Percentiles rank a stretch among this genome's conserved stretches.
Conservation (phyloP, 2,329 filamentous ascomycete species). For the Clonostachys byssicola region DNA sequence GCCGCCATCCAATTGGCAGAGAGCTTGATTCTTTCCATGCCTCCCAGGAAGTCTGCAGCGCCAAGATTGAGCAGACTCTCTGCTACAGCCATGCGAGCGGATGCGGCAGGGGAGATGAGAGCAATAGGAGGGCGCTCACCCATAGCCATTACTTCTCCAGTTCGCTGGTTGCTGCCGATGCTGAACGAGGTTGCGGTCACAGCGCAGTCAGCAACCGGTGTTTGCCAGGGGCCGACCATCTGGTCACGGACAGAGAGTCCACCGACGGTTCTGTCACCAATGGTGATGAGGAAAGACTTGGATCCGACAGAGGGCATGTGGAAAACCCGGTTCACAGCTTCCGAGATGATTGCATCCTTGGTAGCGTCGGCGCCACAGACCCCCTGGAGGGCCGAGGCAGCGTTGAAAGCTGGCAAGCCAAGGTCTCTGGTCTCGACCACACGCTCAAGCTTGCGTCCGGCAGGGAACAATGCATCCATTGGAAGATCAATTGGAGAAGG, state of each 20-base stretch:
- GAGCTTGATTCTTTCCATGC: constrained; percentile 75
- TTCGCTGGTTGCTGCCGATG: constrained; percentile 59
- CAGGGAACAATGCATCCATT: constrained; percentile 84
- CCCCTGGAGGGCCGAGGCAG: constrained; percentile 58
- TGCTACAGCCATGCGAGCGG: constrained; percentile 92
- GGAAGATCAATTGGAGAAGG: constrained; percentile 83
- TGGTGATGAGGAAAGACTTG: constrained; percentile 96
- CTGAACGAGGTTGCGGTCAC: constrained; percentile 83
- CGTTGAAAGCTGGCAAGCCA: constrained; percentile 68
- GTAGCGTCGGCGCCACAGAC: constrained; percentile 50
- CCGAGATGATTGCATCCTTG: constrained; percentile 46
- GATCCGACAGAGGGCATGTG: constrained; percentile 88
- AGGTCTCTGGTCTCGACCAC: constrained; percentile 68
- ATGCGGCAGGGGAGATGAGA: constrained; percentile 83
- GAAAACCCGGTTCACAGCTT: constrained; percentile 79
- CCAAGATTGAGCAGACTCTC: constrained; percentile 92
- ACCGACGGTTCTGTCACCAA: constrained; percentile 87
- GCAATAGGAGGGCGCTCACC: constrained; percentile 88
- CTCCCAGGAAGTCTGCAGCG: constrained; percentile 66
- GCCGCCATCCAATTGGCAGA: constrained; percentile 99
- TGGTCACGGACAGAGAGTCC: constrained; percentile 87
- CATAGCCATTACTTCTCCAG: constrained; percentile 97
- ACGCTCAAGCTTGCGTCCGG: constrained; percentile 76
- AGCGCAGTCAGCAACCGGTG: constrained; percentile 87
- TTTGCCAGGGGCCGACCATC: constrained; percentile 96